A percentile compares a stretch with the other conserved stretches of the same genome.
Conservation (phyloP, 164 flowering plant genomes). For the Macadamia integrifolia region DNA sequence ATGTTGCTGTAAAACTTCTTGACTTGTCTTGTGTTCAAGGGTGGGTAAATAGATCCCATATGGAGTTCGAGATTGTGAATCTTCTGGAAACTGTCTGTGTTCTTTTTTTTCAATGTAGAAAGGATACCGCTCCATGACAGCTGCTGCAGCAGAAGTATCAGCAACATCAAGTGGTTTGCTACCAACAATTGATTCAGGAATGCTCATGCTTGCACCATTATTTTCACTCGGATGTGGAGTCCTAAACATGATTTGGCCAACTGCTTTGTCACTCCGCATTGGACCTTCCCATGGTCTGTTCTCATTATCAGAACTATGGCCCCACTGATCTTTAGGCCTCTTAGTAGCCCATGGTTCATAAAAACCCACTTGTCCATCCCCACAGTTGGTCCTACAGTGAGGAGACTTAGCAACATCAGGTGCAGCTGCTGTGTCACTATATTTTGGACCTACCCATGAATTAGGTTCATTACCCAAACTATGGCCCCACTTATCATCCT, state of each 20-base stretch:
- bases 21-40: constrained; percentile 8
- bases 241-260: constrained; percentile 10
- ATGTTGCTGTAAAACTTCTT: constrained; percentile 14
- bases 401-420: neutral
- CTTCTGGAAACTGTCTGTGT: constrained; percentile 10
- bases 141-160: constrained; percentile 7
- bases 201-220: constrained; percentile 8
- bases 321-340: constrained; percentile 19
- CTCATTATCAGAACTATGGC: constrained; percentile 15
- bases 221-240: constrained; percentile 12
- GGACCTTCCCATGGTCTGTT: constrained; percentile 11
- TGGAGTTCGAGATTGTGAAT: constrained; percentile 15
- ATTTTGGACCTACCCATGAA: constrained; percentile 10
- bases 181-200: constrained; percentile 14
- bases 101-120: constrained; percentile 18
- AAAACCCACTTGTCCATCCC: constrained; percentile 2
- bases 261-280: constrained; percentile 9
- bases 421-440: constrained; percentile 6
- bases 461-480: constrained; percentile 3
- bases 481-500: constrained; percentile 19
- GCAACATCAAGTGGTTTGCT: constrained; percentile 19
- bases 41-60: constrained; percentile 10
- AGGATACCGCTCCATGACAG: constrained; percentile 6
- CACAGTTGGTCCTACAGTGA: constrained; percentile 5
- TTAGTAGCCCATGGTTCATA: constrained; percentile 4